These are phyloP conservation scores for Apiospora koreana DNA, from an alignment of 2,329 filamentous ascomycete species.

Conservation along the genomic window DNA sequence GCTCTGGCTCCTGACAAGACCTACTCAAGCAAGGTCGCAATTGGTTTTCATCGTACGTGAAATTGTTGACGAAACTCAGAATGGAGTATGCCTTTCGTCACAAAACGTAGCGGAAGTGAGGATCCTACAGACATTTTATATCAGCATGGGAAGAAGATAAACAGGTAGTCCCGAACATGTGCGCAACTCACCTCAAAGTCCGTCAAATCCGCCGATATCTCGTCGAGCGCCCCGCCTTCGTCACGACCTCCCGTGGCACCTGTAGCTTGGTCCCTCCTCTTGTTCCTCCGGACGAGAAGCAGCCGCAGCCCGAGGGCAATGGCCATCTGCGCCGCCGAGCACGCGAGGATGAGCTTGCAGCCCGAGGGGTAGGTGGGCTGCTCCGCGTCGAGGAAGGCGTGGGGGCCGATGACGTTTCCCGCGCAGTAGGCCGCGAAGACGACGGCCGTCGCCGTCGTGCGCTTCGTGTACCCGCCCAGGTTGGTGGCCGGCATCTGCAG, in stretches of 20 bases:
- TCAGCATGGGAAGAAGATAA: neutral
- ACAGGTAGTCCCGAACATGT: neutral
- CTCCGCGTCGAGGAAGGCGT: constrained; percentile 46
- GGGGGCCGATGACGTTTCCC: constrained; percentile 49
- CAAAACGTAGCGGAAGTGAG: constrained; percentile 29
- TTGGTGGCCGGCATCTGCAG: constrained; percentile 53
- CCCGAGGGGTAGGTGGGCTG: constrained; percentile 52
- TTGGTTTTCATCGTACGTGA: too few relatives aligned
- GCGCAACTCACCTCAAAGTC: constrained; percentile 37
- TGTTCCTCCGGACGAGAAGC: constrained; percentile 39
- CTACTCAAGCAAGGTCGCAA: neutral
- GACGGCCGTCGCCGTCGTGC: constrained; percentile 45
- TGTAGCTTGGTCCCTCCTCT: constrained; percentile 36
- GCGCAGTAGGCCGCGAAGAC: constrained; percentile 49
- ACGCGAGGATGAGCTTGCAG: constrained; percentile 50
- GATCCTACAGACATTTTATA: constrained; percentile 21
- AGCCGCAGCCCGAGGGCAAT: constrained; percentile 36
- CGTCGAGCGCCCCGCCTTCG: constrained; percentile 22
- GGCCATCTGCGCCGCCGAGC: constrained; percentile 42
- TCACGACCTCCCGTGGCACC: constrained; percentile 13
- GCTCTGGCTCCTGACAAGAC: neutral
- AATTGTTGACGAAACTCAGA: too few relatives aligned
- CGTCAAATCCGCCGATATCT: constrained; percentile 35
- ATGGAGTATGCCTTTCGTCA: neutral
- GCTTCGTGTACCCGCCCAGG: constrained; percentile 49